phyloP scores from a whole-genome alignment of 306 rosid genomes.

The Dryas alaskensis region DNA sequence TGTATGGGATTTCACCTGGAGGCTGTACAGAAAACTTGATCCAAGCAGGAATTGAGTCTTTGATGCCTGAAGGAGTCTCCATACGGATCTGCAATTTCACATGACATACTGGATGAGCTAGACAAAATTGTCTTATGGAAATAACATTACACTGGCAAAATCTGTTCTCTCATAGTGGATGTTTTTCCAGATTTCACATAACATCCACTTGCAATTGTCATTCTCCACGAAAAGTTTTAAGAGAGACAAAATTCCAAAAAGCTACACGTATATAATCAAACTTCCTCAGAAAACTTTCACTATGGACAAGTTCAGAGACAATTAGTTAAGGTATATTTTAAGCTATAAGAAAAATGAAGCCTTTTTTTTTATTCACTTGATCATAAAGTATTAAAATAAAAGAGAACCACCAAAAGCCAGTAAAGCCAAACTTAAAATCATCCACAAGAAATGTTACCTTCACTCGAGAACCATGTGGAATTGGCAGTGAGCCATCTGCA shows the following conservation, averaged over 20 bases:
- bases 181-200: neutral
- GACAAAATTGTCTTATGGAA: neutral
- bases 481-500: constrained; percentile 79
- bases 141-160: neutral
- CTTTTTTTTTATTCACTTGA: constrained; percentile 1
- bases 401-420: constrained; percentile 3
- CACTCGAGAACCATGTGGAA: constrained; percentile 98
- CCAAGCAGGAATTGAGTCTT: constrained; percentile 99
- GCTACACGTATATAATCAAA: neutral
- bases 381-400: neutral
- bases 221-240: neutral
- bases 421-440: constrained; percentile 8
- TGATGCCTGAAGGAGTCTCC: constrained; percentile 93
- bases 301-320: neutral
- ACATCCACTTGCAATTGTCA: neutral
- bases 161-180: neutral
- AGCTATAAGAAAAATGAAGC: neutral
- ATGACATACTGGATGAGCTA: constrained; percentile 1
- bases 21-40: constrained; percentile 93
- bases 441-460: constrained; percentile 53
- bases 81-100: constrained; percentile 67
- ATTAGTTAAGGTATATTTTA: neutral
- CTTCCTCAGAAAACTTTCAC: neutral
- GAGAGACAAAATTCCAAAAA: constrained; percentile 8
- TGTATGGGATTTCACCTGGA: constrained; percentile 89